Percentiles rank a stretch among this genome's conserved stretches.
These are phyloP conservation scores for Elongisporangium undulatum DNA, from an alignment of 352 stramenopile species.

Conservation along the genomic window DNA sequence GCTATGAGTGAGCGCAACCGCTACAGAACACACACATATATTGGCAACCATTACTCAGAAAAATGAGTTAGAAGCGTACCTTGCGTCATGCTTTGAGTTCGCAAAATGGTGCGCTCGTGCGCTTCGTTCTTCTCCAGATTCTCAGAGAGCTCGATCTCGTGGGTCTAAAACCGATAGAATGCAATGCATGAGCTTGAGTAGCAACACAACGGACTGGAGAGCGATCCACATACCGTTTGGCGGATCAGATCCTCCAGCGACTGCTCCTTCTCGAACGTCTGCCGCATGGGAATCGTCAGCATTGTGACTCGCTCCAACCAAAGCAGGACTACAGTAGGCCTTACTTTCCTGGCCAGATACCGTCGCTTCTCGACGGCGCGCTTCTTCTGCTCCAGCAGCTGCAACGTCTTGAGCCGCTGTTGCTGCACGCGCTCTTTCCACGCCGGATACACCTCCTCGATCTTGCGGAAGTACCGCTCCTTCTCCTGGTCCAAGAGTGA, in stretches of 20 bases:
- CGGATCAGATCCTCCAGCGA: conserved; percentile 61
- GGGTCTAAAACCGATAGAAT: conserved; percentile 24
- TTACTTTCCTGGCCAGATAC: conserved; percentile 70
- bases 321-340: not conserved
- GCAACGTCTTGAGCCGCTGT: conserved; percentile 46
- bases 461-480: conserved; percentile 42
- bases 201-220: not conserved
- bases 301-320: not conserved
- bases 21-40: conserved; percentile 13
- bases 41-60: not conserved
- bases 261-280: conserved; percentile 84
- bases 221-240: conserved; percentile 38
- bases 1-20: conserved; percentile 46
- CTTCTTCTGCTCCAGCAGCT: conserved; percentile 71
- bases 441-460: conserved; percentile 63
- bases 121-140: conserved; percentile 76
- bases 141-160: conserved; percentile 68
- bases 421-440: conserved; percentile 69
- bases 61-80: conserved; percentile 12
- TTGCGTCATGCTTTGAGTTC: conserved; percentile 44
- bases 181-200: not conserved
- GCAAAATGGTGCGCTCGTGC: conserved; percentile 56
- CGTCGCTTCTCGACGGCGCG: conserved; percentile 57
- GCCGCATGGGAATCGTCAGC: not conserved
- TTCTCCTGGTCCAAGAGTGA: conserved; percentile 59